Evolutionary conservation across 108 stramenopile genomes (phyloP).

Genomic region (Nitzschia palea): DNA sequence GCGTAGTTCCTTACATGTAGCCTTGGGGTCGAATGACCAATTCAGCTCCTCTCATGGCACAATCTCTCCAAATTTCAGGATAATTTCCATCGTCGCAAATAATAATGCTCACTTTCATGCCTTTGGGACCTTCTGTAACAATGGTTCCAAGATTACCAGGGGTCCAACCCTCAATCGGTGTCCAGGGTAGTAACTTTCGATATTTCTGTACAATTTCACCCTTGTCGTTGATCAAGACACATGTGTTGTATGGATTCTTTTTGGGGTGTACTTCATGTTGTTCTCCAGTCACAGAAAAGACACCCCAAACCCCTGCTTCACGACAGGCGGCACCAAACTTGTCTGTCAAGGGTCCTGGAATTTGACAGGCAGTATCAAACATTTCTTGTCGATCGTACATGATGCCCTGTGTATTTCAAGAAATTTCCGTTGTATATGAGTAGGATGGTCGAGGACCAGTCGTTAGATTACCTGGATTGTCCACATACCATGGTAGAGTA

Average conservation of each 20-base stretch:
- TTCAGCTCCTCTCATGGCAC: slow-evolving; percentile 81
- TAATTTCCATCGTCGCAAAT: slow-evolving; percentile 87
- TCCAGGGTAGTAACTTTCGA: slow-evolving; percentile 79
- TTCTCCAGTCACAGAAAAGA: slow-evolving; percentile 76
- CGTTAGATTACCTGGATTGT: background rate
- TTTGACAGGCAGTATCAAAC: slow-evolving; percentile 76
- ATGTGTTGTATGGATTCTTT: slow-evolving; percentile 84
- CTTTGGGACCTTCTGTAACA: slow-evolving; percentile 77
- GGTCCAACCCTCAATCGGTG: slow-evolving; percentile 71
- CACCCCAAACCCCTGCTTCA: slow-evolving; percentile 76
- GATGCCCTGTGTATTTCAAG: slow-evolving; percentile 55
- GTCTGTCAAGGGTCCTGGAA: slow-evolving; percentile 72
- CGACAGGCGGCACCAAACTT: slow-evolving; percentile 60
- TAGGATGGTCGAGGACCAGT: background rate
- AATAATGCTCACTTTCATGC: slow-evolving; percentile 80
- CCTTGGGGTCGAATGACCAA: slow-evolving; percentile 76
- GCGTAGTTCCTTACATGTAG: slow-evolving; percentile 16
- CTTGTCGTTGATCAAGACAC: slow-evolving; percentile 72
- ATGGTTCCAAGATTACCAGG: slow-evolving; percentile 73
- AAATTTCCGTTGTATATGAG: too few relatives aligned
- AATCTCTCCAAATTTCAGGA: slow-evolving; percentile 74
- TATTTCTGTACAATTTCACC: slow-evolving; percentile 86
- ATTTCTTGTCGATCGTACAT: slow-evolving; percentile 85
- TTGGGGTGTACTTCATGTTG: slow-evolving; percentile 81
- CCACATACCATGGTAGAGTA: slow-evolving; percentile 65